Evolutionary conservation across 2,329 filamentous ascomycete genomes (phyloP).

Genomic region (Ceratocystis smalleyi): DNA sequence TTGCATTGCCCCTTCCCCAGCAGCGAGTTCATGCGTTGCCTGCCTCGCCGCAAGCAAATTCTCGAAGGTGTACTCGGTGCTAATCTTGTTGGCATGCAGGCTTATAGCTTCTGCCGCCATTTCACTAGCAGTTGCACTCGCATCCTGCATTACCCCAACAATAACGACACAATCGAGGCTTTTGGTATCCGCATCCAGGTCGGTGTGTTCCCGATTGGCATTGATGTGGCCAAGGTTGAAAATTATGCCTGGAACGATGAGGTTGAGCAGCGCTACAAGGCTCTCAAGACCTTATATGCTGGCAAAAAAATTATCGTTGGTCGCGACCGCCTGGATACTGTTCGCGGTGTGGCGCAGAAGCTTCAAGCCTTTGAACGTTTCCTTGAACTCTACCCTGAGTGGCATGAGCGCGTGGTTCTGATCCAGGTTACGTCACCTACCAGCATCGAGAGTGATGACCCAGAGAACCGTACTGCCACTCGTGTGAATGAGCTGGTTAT

Average conservation of each 20-base stretch:
- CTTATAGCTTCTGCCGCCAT: constrained; percentile 85
- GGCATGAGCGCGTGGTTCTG: constrained; percentile 79
- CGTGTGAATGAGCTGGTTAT: constrained; percentile 83
- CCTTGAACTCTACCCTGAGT: constrained; percentile 77
- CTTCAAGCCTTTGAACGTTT: constrained; percentile 88
- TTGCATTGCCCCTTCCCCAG: constrained; percentile 89
- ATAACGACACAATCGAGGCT: constrained; percentile 69
- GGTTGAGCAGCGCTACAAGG: constrained; percentile 55
- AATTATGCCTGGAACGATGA: constrained; percentile 55
- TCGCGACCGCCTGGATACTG: constrained; percentile 81
- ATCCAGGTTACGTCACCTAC: constrained; percentile 91
- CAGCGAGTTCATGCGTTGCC: constrained; percentile 83
- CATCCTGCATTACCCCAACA: constrained; percentile 78
- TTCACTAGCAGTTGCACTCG: constrained; percentile 89
- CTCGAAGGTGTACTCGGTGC: constrained; percentile 78
- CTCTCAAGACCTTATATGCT: constrained; percentile 61
- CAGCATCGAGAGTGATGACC: constrained; percentile 60
- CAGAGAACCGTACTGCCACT: constrained; percentile 66
- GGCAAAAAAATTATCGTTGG: constrained; percentile 92
- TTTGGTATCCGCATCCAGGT: constrained; percentile 81
- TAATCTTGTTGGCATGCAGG: constrained; percentile 91
- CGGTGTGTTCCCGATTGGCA: constrained; percentile 87
- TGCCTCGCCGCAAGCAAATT: constrained; percentile 77
- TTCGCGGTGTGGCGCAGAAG: constrained; percentile 89
- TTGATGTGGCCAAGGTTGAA: constrained; percentile 70